A percentile compares a stretch with the other conserved stretches of the same genome.
phyloP scores from a whole-genome alignment of 2,329 filamentous ascomycete species.

The Neofusicoccum cordaticola region DNA sequence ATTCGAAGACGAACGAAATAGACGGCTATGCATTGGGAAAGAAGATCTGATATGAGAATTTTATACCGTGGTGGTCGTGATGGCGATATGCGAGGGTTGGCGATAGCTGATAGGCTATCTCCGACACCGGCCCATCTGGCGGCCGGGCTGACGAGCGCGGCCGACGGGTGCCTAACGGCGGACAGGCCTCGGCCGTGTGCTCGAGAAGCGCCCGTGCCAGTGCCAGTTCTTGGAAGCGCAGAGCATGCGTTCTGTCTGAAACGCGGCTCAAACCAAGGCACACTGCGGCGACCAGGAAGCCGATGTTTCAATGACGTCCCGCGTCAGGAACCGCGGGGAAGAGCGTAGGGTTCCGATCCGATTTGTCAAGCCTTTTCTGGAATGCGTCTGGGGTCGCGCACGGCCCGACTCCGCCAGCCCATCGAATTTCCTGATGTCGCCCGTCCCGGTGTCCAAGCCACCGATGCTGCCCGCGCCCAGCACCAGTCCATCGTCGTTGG shows the following conservation, averaged over 20 bases:
- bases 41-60: not conserved
- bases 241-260: not conserved
- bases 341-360: not conserved
- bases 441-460: no score
- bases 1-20: no score
- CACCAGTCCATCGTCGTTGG: no score
- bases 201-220: no score
- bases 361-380: not conserved
- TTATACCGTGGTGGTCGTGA: not conserved
- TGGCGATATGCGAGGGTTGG: not conserved
- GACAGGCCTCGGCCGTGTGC: no score
- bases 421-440: no score
- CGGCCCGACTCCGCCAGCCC: not conserved
- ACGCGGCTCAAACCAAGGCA: not conserved
- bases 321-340: not conserved
- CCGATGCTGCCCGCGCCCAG: no score
- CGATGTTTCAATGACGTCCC: not conserved
- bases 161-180: not conserved
- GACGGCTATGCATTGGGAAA: not conserved
- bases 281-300: not conserved
- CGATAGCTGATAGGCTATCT: conserved; percentile 2
- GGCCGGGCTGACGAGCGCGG: not conserved
- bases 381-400: not conserved
- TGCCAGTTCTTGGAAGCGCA: no score
- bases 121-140: not conserved